Base-by-base conservation (phyloP, 257 asterid species). In the Gardenia jasminoides region DNA sequence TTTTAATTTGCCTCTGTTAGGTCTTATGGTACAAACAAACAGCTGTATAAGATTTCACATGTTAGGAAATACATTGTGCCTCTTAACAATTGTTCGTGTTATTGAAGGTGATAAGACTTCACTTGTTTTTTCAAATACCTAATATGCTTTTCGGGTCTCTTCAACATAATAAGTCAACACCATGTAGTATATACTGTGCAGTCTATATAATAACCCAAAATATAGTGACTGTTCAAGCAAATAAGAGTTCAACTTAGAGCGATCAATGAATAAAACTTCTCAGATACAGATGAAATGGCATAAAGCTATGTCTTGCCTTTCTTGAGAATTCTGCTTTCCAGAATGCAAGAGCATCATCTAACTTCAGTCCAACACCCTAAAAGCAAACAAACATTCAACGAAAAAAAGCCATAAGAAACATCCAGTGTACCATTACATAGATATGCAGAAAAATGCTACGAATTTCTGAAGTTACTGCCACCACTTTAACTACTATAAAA, bases 331-430 rank as follows among this genome's bases (percentile, higher is more conserved):
- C 98, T 26, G 93, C 86, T 90, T 89, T 96, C 97, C 98, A 96
- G 78, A 96, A 96, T 50, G 96, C 93, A 83, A 96, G 97, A 83
- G 99, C 99, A 86, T 96, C 99, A 65, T 92, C 99, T 88, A 96
- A 84, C 86, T 96, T 96, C 83, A 96, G 87, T 39, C 99, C 99
- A 80, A 92, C 97, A 79, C 98, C 97, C 97, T 96, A 76, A 76
- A 77, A 77, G 46, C 47, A 72, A 54, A 50, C 47, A 72, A 54
- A 50, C 71, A 56, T 22, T 50, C 9, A 58, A 41, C 17, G 17
- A 62, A 31, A 80, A 61, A 75, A 73, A 10, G 30, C 17, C 13
- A 59, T 62, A 36, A 61, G 54, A 74, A 36, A 56, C 66, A 31
- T 30, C 39, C 52, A 39, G 24, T 12, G 6, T 58, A 7, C 24